Conservation (phyloP, 768 basidiomycete genomes). For the Cystobasidium tubakii region DNA sequence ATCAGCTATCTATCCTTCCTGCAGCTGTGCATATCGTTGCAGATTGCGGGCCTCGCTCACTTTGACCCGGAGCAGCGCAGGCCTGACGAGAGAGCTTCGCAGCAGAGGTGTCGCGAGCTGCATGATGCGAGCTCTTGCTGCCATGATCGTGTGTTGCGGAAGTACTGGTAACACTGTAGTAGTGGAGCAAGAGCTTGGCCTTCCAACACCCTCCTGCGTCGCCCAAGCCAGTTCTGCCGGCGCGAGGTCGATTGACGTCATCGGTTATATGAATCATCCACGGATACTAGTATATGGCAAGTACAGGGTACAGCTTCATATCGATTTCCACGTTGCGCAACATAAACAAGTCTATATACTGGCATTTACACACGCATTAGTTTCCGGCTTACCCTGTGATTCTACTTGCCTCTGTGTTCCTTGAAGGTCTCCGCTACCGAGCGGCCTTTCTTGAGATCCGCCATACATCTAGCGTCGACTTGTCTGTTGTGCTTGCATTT, state of each 20-base stretch:
- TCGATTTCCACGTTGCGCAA: no score
- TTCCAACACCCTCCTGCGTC: background rate
- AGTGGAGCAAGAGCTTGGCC: background rate
- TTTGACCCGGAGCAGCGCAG: background rate
- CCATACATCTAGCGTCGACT: constrained; percentile 66
- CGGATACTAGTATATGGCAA: no score
- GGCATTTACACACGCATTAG: no score
- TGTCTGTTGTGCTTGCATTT: constrained; percentile 59
- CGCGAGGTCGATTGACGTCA: background rate
- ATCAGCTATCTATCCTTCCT: background rate
- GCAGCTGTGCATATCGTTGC: background rate
- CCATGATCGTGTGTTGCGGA: background rate
- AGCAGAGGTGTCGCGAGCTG: constrained; percentile 10
- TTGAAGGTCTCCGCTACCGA: constrained; percentile 73
- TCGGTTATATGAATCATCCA: no score
- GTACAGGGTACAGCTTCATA: no score
- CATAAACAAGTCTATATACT: no score
- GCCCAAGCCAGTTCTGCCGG: background rate
- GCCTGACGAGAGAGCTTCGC: background rate
- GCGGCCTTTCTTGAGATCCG: constrained; percentile 68
- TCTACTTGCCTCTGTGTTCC: constrained; percentile 58
- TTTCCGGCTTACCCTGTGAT: no score
- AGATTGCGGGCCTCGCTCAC: background rate
- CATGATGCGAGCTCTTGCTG: background rate
- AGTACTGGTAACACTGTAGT: background rate